phyloP scores from a whole-genome alignment of 768 basidiomycete species.

The Lentinus tigrinus region DNA sequence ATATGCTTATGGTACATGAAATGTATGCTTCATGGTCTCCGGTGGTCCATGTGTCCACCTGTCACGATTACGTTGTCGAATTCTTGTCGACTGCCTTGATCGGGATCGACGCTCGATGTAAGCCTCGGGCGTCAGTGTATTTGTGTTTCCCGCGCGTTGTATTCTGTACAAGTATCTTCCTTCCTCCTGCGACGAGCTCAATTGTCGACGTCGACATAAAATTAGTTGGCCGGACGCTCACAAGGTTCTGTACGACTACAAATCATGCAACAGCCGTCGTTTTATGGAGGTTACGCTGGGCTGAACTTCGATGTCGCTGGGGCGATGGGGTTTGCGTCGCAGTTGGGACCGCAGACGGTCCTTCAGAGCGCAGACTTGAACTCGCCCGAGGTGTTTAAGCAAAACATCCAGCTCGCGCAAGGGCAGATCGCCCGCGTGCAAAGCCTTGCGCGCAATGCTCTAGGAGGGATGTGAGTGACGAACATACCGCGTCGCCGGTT shows the following conservation, averaged over 20 bases:
- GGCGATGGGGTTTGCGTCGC: constrained; percentile 2
- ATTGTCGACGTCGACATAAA: too few species aligned
- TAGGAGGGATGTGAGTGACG: constrained; percentile 52
- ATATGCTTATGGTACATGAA: constrained; percentile 15
- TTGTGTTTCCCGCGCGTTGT: too few species aligned
- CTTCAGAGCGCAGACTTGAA: constrained; percentile 2
- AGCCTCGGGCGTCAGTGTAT: too few species aligned
- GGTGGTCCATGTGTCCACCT: not conserved
- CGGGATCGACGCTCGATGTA: too few species aligned
- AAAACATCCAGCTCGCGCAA: constrained; percentile 36
- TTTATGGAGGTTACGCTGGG: not conserved
- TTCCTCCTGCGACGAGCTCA: too few species aligned
- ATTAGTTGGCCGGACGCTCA: too few species aligned
- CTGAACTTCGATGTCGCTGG: constrained; percentile 2
- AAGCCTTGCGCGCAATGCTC: constrained; percentile 44
- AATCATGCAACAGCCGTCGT: too few species aligned
- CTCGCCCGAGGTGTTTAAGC: constrained; percentile 40
- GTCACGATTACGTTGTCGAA: not conserved
- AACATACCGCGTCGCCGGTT: too few species aligned
- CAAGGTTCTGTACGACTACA: too few species aligned
- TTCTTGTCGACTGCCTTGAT: not conserved
- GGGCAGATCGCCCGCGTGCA: constrained; percentile 51
- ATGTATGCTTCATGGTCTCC: constrained; percentile 9
- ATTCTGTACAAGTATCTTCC: too few species aligned
- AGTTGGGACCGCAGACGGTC: constrained; percentile 1